Evolutionary conservation across 352 stramenopile species (phyloP), one percentile per base, ranked within the genome.

Genomic region (Thraustochytrium striatum): DNA sequence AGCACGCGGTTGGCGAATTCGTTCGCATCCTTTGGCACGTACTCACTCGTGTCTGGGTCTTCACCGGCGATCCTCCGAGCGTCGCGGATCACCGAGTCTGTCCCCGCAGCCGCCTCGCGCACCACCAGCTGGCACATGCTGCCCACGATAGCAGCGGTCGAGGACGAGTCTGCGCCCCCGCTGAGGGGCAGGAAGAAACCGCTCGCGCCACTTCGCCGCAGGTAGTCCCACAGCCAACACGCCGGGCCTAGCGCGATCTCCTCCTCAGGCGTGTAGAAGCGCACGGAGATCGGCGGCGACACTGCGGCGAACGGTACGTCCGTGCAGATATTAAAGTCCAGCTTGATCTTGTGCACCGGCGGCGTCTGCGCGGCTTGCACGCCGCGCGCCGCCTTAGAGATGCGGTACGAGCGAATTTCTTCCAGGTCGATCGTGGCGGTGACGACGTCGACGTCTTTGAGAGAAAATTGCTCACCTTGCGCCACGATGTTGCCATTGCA

Each of bases 191-290:
- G 86, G 69, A 99, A 98, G 84, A 97, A 99, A 11, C 91, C 91
- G 28, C 83, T 83, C 19, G 88, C 88, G 41, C 88, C 87, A 5
- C n/a, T 92, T 52, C 95, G 88, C 62, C 96, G 90, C 58, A 99
- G 81, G 85, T 98, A 99, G 86, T 99, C 96, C 96, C 96, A 99
- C 43, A 99, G 85, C 96, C 96, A 99, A 85, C 95, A 98, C 2
- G 96, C 95, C 1, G 95, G 95, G 3, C 96, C 96, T 1, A 97
- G 86, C 41, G 91, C 96, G 84, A 97, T 99, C 83, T 99, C 95
- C 84, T 99, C 95, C 82, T 99, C 94, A 1, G 94, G 91, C 3
- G 86, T 84, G 73, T 96, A 88, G 75, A 83, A 83, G 9, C 72
- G 53, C 1, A 68, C 61, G 35, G 52, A 16, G 52, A 25, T 8